These are phyloP conservation scores for Ustilago sp. DNA, from an alignment of 1,284 basidiomycete genomes.

Conservation along the genomic window DNA sequence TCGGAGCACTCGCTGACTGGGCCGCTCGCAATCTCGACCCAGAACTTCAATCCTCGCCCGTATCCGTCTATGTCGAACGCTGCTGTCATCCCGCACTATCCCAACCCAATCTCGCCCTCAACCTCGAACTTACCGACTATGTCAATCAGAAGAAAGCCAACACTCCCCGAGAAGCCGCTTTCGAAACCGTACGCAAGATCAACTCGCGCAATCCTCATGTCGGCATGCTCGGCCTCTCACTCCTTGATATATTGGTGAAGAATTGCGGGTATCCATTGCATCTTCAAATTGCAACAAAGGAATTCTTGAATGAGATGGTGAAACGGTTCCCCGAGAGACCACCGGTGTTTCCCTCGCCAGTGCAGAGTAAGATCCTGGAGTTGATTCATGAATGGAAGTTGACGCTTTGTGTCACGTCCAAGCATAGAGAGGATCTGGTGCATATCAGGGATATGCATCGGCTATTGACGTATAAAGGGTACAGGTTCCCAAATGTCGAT, in stretches of 20 bases:
- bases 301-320: slow-evolving; percentile 98
- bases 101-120: slow-evolving; percentile 90
- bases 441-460: slow-evolving; percentile 99
- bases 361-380: slow-evolving; percentile 94
- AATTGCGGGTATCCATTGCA: slow-evolving; percentile 97
- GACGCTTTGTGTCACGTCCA: slow-evolving; percentile 86
- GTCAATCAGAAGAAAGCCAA: slow-evolving; percentile 97
- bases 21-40: slow-evolving; percentile 58
- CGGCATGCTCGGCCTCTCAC: slow-evolving; percentile 78
- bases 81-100: slow-evolving; percentile 88
- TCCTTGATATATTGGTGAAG: slow-evolving; percentile 93
- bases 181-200: slow-evolving; percentile 81
- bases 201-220: slow-evolving; percentile 92
- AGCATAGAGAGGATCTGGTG: slow-evolving; percentile 95
- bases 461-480: slow-evolving; percentile 88
- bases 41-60: slow-evolving; percentile 49
- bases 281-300: slow-evolving; percentile 97
- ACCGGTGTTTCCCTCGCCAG: slow-evolving; percentile 90
- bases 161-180: slow-evolving; percentile 90
- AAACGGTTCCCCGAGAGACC: slow-evolving; percentile 97
- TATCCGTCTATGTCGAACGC: slow-evolving; percentile 72
- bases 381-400: slow-evolving; percentile 96
- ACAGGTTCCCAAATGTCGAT: slow-evolving; percentile 67
- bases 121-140: slow-evolving; percentile 92
- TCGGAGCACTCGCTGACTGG: slow-evolving; percentile 61